These are phyloP conservation scores for Colletotrichum lindemuthianum DNA, from an alignment of 2,329 filamentous ascomycete genomes.

Conservation along the genomic window DNA sequence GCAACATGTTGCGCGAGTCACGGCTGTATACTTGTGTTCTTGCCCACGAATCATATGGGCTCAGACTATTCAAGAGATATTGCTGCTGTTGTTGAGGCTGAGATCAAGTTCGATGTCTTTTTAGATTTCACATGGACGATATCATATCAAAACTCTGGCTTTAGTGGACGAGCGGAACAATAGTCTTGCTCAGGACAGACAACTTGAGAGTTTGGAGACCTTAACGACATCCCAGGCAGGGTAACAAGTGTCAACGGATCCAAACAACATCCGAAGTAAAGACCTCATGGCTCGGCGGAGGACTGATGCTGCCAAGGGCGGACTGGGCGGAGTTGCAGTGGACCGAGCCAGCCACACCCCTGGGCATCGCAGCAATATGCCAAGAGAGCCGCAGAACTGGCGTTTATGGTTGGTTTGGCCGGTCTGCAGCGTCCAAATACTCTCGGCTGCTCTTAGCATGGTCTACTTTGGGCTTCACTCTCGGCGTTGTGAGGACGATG, in stretches of 20 bases:
- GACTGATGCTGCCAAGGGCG: neutral
- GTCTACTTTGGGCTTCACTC: too few species aligned
- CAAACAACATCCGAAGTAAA: neutral
- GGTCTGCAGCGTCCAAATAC: neutral
- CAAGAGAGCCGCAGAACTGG: neutral
- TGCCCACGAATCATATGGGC: too few species aligned
- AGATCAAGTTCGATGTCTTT: neutral
- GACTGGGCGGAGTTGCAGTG: constrained; percentile 2
- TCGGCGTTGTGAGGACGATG: too few species aligned
- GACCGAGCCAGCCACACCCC: neutral
- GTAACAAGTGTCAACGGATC: neutral
- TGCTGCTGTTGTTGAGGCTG: neutral
- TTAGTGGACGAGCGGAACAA: neutral
- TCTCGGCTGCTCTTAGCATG: neutral
- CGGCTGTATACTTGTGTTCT: neutral
- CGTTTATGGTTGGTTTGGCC: neutral
- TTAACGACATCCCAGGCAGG: fast-evolving
- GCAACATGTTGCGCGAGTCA: neutral
- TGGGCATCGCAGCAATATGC: neutral
- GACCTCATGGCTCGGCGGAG: neutral
- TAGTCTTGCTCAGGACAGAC: neutral
- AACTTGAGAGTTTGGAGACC: neutral
- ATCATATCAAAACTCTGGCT: neutral
- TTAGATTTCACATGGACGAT: neutral
- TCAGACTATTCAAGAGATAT: neutral